A percentile compares a stretch with the other conserved stretches of the same genome.
Conservation (phyloP, 768 basidiomycete genomes). For the Lactarius tabidus region DNA sequence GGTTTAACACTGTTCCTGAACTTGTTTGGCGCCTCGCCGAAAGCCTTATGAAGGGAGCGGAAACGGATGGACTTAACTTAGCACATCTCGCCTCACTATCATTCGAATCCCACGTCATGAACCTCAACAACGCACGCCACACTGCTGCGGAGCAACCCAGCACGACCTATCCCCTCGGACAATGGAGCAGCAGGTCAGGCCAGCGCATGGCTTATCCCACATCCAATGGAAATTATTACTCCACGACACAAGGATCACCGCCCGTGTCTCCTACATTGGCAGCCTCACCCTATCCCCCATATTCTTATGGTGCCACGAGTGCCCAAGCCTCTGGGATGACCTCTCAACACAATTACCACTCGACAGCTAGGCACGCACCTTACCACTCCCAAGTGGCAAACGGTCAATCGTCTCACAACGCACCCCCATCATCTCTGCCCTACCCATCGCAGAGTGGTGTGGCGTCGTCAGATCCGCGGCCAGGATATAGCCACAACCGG, state of each 20-base stretch:
- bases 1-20: constrained; percentile 24
- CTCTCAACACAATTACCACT: constrained; percentile 18
- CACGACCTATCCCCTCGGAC: constrained; percentile 12
- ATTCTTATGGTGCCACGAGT: constrained; percentile 13
- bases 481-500: constrained; percentile 18
- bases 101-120: constrained; percentile 21
- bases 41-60: constrained; percentile 26
- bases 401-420: constrained; percentile 6
- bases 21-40: constrained; percentile 24
- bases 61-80: constrained; percentile 11
- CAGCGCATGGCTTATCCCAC: constrained; percentile 19
- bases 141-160: constrained; percentile 17
- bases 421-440: constrained; percentile 6
- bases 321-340: constrained; percentile 9
- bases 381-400: constrained; percentile 6
- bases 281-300: constrained; percentile 13
- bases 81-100: constrained; percentile 15
- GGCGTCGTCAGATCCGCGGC: constrained; percentile 11
- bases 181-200: constrained; percentile 25
- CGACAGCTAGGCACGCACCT: constrained; percentile 13
- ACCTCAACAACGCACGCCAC: constrained; percentile 25
- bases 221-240: constrained; percentile 19
- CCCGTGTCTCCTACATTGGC: constrained; percentile 14
- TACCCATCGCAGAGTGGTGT: constrained; percentile 19
- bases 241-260: constrained; percentile 17